A percentile compares a stretch with the other conserved stretches of the same genome.
These are phyloP conservation scores for Saturnispora besseyi DNA, from an alignment of 805 yeast genomes.

Conservation along the genomic window DNA sequence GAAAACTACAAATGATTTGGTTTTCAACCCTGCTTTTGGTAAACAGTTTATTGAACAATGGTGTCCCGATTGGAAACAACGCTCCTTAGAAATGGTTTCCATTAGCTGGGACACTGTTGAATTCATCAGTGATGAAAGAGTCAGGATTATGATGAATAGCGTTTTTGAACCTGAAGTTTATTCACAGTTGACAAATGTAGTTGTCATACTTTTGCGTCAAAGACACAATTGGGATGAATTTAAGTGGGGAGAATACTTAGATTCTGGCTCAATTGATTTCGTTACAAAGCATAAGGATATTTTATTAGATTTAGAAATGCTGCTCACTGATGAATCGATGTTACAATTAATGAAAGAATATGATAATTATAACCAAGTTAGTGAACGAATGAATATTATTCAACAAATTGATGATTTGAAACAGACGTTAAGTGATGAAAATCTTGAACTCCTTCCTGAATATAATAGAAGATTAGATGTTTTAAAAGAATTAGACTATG, in stretches of 20 bases:
- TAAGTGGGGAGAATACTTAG: slow-evolving; percentile 30
- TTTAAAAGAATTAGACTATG: slow-evolving; percentile 66
- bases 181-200: background rate
- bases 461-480: slow-evolving; percentile 84
- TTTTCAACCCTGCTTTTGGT: slow-evolving; percentile 22
- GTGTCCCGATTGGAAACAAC: slow-evolving; percentile 27
- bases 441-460: slow-evolving; percentile 83
- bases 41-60: slow-evolving; percentile 27
- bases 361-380: slow-evolving; percentile 25
- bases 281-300: slow-evolving; percentile 31
- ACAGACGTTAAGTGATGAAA: slow-evolving; percentile 71
- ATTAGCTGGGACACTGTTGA: slow-evolving; percentile 35
- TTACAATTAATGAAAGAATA: slow-evolving; percentile 10
- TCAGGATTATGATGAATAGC: slow-evolving; percentile 17
- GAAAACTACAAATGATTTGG: slow-evolving; percentile 10
- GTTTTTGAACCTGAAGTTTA: slow-evolving; percentile 2
- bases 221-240: slow-evolving; percentile 38
- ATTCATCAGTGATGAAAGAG: slow-evolving; percentile 32
- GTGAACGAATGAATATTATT: slow-evolving; percentile 37
- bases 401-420: slow-evolving; percentile 47
- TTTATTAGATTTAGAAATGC: slow-evolving; percentile 15
- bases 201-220: background rate
- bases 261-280: slow-evolving; percentile 30
- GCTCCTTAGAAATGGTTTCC: slow-evolving; percentile 2
- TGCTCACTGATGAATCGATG: slow-evolving; percentile 23